Conservation (phyloP, 768 basidiomycete species). For the Boletus rubescentipes region DNA sequence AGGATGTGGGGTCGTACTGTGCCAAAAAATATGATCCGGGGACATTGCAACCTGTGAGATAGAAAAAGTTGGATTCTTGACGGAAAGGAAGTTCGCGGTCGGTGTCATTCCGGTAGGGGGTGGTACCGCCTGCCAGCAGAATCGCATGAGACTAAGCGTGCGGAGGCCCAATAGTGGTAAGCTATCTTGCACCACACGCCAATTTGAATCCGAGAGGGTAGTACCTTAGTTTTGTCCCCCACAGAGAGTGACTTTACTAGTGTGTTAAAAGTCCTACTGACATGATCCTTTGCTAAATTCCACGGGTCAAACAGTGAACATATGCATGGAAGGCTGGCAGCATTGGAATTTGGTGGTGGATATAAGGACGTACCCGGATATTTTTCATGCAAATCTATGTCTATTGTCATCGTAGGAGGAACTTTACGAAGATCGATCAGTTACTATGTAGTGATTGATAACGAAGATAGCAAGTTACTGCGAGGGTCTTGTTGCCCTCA, state of each 20-base stretch:
- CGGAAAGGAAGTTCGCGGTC: slow-evolving; percentile 77
- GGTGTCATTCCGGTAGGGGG: slow-evolving; percentile 74
- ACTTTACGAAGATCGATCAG: neutral
- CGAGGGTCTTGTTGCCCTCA: too few species aligned
- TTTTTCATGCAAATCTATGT: slow-evolving; percentile 11
- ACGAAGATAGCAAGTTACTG: too few species aligned
- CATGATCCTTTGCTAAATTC: slow-evolving; percentile 49
- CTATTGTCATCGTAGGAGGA: slow-evolving; percentile 4
- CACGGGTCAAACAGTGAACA: neutral
- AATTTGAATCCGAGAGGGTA: neutral
- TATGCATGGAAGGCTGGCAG: neutral
- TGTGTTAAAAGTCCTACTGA: slow-evolving; percentile 50
- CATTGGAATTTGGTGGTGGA: neutral
- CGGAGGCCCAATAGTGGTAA: neutral
- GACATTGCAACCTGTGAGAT: slow-evolving; percentile 76
- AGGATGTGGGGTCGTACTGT: slow-evolving; percentile 44
- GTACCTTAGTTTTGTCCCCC: slow-evolving; percentile 53
- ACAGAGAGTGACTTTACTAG: slow-evolving; percentile 50
- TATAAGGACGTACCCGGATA: slow-evolving; percentile 21
- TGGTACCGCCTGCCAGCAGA: slow-evolving; percentile 62
- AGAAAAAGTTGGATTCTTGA: slow-evolving; percentile 86
- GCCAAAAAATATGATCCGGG: slow-evolving; percentile 70
- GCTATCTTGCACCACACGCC: neutral
- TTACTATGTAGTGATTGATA: neutral
- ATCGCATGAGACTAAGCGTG: slow-evolving; percentile 57